Conservation (phyloP, 1,139 yeast species). For the Dujonia santamariae region DNA sequence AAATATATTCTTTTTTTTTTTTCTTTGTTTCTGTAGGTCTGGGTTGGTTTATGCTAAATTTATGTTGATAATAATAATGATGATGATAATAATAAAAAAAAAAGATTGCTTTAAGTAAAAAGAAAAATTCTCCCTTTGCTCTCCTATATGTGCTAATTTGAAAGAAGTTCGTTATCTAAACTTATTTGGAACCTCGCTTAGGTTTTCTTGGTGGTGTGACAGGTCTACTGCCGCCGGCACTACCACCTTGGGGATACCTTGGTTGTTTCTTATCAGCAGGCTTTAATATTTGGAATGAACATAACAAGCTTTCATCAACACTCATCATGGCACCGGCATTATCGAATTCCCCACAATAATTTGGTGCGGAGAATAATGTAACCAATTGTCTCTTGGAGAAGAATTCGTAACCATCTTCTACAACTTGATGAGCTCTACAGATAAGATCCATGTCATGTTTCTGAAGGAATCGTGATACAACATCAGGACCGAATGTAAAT, state of each 20-base stretch:
- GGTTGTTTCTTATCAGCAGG: conserved; percentile 92
- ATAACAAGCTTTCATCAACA: conserved; percentile 90
- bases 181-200: conserved; percentile 56
- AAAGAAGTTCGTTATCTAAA: too few relatives aligned
- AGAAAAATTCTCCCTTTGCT: too few relatives aligned
- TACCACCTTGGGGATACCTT: conserved; percentile 55
- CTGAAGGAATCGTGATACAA: conserved; percentile 88
- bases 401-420: conserved; percentile 97
- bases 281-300: conserved; percentile 96
- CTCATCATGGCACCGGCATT: conserved; percentile 99
- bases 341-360: conserved; percentile 97
- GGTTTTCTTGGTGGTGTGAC: conserved; percentile 71
- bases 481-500: conserved; percentile 96
- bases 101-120: too few relatives aligned
- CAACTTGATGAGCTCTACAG: conserved; percentile 98
- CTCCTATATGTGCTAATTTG: too few relatives aligned
- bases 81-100: too few relatives aligned
- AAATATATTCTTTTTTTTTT: too few relatives aligned
- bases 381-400: conserved; percentile 94
- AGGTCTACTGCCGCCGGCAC: conserved; percentile 52
- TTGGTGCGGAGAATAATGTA: conserved; percentile 93
- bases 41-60: too few relatives aligned
- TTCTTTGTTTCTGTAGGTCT: too few relatives aligned
- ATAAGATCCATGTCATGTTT: conserved; percentile 96
- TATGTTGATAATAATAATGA: too few relatives aligned